Evolutionary conservation across 768 basidiomycete species (phyloP).

Genomic region (Boletales sp.): DNA sequence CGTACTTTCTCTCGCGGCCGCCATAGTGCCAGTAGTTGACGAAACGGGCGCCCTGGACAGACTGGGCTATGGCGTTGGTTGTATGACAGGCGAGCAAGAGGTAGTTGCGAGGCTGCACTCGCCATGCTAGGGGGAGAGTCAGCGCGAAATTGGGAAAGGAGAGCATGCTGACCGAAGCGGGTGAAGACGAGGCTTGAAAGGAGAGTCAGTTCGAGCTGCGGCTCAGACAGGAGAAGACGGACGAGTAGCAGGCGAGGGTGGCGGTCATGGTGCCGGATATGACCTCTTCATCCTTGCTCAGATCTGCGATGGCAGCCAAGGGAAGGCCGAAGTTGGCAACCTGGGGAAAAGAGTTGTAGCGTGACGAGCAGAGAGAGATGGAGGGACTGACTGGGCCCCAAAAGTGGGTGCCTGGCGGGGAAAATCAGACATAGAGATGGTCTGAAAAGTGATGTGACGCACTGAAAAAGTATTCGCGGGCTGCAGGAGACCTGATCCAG

Average conservation of each 20-base stretch:
- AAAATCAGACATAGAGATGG: background rate
- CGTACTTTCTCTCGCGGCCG: slow-evolving; percentile 72
- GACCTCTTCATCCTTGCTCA: slow-evolving; percentile 91
- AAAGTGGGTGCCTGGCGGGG: slow-evolving; percentile 85
- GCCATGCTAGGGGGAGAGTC: slow-evolving; percentile 64
- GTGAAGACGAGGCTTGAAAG: slow-evolving; percentile 73
- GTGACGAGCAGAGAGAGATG: background rate
- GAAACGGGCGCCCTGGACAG: slow-evolving; percentile 80
- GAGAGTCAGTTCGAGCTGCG: slow-evolving; percentile 8
- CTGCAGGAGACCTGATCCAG: slow-evolving; percentile 90
- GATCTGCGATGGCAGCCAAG: slow-evolving; percentile 86
- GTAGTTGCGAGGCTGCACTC: slow-evolving; percentile 94
- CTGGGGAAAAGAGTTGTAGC: slow-evolving; percentile 35
- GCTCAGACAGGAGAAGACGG: slow-evolving; percentile 35
- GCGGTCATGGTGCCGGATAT: slow-evolving; percentile 98
- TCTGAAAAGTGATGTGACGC: slow-evolving; percentile 30
- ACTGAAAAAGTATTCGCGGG: slow-evolving; percentile 95
- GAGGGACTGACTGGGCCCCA: slow-evolving; percentile 85
- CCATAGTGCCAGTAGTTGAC: slow-evolving; percentile 89
- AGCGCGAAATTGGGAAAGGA: background rate
- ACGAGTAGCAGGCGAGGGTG: slow-evolving; percentile 90
- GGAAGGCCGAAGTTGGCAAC: slow-evolving; percentile 99
- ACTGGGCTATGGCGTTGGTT: slow-evolving; percentile 87
- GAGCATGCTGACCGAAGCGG: slow-evolving; percentile 68
- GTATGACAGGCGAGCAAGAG: slow-evolving; percentile 91